A percentile compares a stretch with the other conserved stretches of the same genome.
phyloP scores from a whole-genome alignment of 306 rosid genomes.

The Lablab purpureus region DNA sequence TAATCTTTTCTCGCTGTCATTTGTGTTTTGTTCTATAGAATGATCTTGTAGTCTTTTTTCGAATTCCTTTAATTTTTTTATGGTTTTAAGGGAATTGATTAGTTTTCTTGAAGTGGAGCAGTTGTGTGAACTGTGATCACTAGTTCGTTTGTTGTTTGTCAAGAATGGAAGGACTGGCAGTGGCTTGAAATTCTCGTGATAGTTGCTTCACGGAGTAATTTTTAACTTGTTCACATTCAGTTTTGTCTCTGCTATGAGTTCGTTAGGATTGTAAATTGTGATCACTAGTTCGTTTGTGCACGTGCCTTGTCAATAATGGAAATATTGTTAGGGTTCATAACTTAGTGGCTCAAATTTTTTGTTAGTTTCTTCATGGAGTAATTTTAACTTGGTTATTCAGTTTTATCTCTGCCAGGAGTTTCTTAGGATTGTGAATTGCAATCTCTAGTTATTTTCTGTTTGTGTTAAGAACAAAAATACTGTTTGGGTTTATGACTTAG shows the following conservation, averaged over 20 bases:
- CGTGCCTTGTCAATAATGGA: slow-evolving; percentile 5
- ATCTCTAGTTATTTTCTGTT: background rate
- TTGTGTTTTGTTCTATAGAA: slow-evolving; percentile 17
- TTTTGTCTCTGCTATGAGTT: background rate
- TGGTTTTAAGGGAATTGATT: slow-evolving; percentile 10
- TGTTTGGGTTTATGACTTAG: background rate
- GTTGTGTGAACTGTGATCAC: background rate
- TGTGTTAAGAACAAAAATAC: background rate
- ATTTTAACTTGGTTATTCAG: background rate
- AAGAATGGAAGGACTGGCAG: background rate
- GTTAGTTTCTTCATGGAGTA: background rate
- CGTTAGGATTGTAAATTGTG: background rate
- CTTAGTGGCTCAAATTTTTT: slow-evolving; percentile 13
- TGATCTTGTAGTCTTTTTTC: background rate
- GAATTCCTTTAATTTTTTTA: background rate
- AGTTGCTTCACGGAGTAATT: background rate
- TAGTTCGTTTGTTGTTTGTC: background rate
- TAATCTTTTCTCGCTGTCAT: slow-evolving; percentile 7
- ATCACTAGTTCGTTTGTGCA: background rate
- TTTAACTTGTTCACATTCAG: background rate
- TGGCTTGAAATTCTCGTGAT: slow-evolving; percentile 5
- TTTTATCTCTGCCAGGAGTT: background rate
- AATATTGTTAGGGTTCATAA: background rate
- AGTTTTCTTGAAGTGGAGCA: slow-evolving; percentile 10
- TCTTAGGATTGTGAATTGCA: background rate